Base-by-base conservation (phyloP, 2,329 filamentous ascomycete genomes). In the Sporothrix euskadiensis region DNA sequence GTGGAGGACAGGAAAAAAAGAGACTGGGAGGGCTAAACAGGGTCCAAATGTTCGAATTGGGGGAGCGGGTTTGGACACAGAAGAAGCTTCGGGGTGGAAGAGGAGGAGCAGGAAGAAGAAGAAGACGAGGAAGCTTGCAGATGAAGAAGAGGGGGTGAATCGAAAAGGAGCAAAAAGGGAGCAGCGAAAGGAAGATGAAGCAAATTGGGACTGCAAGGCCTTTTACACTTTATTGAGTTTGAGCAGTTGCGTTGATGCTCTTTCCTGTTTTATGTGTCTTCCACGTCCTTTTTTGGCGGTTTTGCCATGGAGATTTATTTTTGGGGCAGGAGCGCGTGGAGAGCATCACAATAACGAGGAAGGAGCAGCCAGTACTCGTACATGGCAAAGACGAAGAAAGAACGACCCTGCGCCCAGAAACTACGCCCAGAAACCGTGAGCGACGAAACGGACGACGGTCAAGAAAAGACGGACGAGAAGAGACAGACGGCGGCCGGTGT, bases 291-390 rank as follows among this genome's bases (percentile, higher is more conserved):
- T 10, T 10, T 56, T 12, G 30, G 52, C 47, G n/a, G 16, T 5
- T n/a, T 22, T 39, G 59, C 59, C 59, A 32, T 63, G 59, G 19
- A 16, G 26, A 16, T 57, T 47, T 66, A 66, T 66, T 66, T 66
- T 66, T 26, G 61, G 61, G 41, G 44, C 44, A 49, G 44, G 44
- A 19, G 44, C 44, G 44, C 44, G 44, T 49, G 44, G 44, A 49
- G 35, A 35, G 35, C 35, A 5, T 35, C 32, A 61, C 19, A 14
- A 61, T 6, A 32, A 22, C 30, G 19, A 30, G 12, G 39, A 66
- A 65, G 61, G 39, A 26, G 61, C 61, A 44, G 6, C 35, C 22
- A 65, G 19, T 5, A n/a, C n/a, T n/a, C n/a, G n/a, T n/a, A 44
- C 19, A 22, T 22, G 22, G 8, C 9, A 22, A 26, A 44, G 39